Conservation (phyloP, 2,329 filamentous ascomycete species). For the Talaromyces sp. region DNA sequence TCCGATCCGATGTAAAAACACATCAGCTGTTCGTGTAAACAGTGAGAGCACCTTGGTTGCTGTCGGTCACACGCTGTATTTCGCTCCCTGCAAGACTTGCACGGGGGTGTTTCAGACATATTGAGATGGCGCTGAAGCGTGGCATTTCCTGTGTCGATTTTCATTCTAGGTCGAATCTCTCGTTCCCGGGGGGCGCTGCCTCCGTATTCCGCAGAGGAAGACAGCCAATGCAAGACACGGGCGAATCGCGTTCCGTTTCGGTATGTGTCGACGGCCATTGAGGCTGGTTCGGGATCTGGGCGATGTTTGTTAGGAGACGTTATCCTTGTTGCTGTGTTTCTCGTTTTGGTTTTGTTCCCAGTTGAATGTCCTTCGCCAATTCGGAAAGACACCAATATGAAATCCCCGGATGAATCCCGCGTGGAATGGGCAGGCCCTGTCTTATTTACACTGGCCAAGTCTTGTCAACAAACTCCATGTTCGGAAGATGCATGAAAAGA, state of each 20-base stretch:
- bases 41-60: conserved; percentile 8
- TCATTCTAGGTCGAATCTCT: neutral
- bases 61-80: conserved; percentile 4
- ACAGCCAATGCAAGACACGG: conserved; percentile 7
- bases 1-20: conserved; percentile 9
- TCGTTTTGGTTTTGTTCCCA: neutral
- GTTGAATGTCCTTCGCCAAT: neutral
- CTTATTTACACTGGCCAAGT: neutral
- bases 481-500: neutral
- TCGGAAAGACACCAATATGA: neutral
- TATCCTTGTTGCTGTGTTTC: neutral
- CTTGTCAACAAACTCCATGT: neutral
- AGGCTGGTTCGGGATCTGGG: neutral
- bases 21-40: conserved; percentile 10
- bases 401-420: neutral
- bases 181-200: neutral
- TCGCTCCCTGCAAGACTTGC: conserved; percentile 8
- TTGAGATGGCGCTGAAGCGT: neutral
- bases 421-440: no score
- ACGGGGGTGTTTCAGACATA: neutral
- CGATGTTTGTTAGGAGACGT: neutral
- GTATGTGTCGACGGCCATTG: neutral
- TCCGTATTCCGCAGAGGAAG: neutral
- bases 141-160: neutral
- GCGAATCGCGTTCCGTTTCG: neutral